A percentile compares a stretch with the other conserved stretches of the same genome.
phyloP scores from a whole-genome alignment of 2,329 filamentous ascomycete species.

The Emergomyces africanus region DNA sequence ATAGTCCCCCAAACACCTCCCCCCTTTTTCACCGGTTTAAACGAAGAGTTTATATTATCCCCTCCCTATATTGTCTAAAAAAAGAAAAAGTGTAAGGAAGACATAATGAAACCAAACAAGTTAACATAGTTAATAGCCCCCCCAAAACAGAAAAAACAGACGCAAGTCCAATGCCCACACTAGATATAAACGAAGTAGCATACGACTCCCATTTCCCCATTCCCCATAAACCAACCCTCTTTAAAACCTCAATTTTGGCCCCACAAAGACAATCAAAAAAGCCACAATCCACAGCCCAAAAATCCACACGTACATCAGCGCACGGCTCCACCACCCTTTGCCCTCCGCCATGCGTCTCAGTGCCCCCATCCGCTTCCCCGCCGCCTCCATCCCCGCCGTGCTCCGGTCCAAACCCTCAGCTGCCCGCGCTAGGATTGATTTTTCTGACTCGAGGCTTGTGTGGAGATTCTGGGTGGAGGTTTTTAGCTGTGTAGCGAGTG shows the following conservation, averaged over 20 bases:
- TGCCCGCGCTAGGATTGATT: slow-evolving; percentile 58
- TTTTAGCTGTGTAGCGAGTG: slow-evolving; percentile 68
- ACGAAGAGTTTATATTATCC: too few species aligned
- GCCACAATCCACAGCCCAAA: slow-evolving; percentile 67
- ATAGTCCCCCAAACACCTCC: too few species aligned
- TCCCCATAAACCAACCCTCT: neutral
- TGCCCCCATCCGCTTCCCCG: slow-evolving; percentile 62
- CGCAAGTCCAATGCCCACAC: too few species aligned
- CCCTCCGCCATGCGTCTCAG: slow-evolving; percentile 74
- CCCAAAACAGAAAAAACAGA: too few species aligned
- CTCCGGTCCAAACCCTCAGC: slow-evolving; percentile 66
- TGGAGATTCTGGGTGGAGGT: slow-evolving; percentile 60
- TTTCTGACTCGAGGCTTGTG: slow-evolving; percentile 58
- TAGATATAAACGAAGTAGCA: too few species aligned
- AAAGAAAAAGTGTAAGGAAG: too few species aligned
- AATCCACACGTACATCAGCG: slow-evolving; percentile 76
- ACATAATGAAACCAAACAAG: too few species aligned
- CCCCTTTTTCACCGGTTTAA: too few species aligned
- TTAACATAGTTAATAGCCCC: too few species aligned
- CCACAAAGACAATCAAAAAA: slow-evolving; percentile 67
- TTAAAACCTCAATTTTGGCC: slow-evolving; percentile 78
- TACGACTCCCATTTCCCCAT: too few species aligned
- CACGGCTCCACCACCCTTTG: slow-evolving; percentile 70
- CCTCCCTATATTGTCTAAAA: too few species aligned
- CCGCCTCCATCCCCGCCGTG: slow-evolving; percentile 60